phyloP scores from a whole-genome alignment of 768 basidiomycete species.

The Lactarius deliciosus region DNA sequence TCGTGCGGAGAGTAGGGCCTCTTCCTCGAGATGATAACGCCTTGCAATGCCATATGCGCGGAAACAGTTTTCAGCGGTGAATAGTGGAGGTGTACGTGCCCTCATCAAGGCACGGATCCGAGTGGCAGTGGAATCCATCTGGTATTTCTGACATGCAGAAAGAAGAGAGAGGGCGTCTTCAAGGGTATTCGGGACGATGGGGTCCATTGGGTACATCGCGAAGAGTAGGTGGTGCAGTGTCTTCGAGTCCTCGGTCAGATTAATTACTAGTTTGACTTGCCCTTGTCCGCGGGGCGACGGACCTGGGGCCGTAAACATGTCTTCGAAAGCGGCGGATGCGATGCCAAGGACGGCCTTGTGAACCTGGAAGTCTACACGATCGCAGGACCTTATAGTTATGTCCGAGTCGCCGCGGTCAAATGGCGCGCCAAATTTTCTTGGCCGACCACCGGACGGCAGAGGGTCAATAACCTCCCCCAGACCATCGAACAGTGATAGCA shows the following conservation, averaged over 20 bases:
- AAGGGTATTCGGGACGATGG: slow-evolving; percentile 5
- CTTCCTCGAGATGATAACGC: slow-evolving; percentile 13
- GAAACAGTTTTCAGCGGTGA: slow-evolving; percentile 2
- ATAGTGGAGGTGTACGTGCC: background rate
- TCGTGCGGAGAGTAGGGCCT: slow-evolving; percentile 5
- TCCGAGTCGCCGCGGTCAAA: slow-evolving; percentile 34
- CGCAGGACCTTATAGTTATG: slow-evolving; percentile 55
- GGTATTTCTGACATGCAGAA: slow-evolving; percentile 19
- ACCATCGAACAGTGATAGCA: background rate
- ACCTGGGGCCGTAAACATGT: slow-evolving; percentile 44
- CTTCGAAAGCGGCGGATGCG: slow-evolving; percentile 57
- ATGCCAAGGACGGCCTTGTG: slow-evolving; percentile 55
- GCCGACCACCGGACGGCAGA: background rate
- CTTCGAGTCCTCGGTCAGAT: slow-evolving; percentile 13
- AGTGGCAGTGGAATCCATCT: slow-evolving; percentile 7
- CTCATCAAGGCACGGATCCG: background rate
- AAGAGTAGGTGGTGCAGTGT: slow-evolving; percentile 12
- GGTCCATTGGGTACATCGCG: slow-evolving; percentile 7
- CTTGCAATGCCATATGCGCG: slow-evolving; percentile 19
- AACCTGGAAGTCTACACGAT: slow-evolving; percentile 50
- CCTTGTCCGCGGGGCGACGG: background rate
- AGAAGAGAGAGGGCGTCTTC: slow-evolving; percentile 11
- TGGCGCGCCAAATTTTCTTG: slow-evolving; percentile 11
- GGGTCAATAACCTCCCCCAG: background rate
- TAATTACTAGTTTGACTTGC: background rate